A percentile compares a stretch with the other conserved stretches of the same genome.
Conservation (phyloP, 768 basidiomycete species). For the Russula earlei region DNA sequence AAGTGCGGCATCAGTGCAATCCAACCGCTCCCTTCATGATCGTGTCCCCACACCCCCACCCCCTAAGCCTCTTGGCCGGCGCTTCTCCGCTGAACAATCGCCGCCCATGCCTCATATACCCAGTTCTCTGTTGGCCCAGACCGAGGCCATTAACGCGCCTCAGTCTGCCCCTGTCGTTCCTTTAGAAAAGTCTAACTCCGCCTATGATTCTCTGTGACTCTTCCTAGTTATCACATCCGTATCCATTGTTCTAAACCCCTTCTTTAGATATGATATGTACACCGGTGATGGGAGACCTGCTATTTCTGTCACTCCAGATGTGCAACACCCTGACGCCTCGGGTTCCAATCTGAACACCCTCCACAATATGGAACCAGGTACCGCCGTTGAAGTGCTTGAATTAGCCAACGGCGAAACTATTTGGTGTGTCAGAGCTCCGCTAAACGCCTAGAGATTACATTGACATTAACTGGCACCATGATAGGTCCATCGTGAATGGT, state of each 20-base stretch:
- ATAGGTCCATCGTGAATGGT: slow-evolving; percentile 76
- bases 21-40: slow-evolving; percentile 68
- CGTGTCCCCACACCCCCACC: slow-evolving; percentile 83
- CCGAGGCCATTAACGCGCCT: slow-evolving; percentile 29
- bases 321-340: slow-evolving; percentile 23
- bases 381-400: slow-evolving; percentile 72
- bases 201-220: slow-evolving; percentile 73
- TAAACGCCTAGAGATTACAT: not conserved
- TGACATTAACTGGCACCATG: slow-evolving; percentile 11
- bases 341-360: slow-evolving; percentile 22
- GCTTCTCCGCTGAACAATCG: slow-evolving; percentile 57
- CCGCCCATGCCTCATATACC: slow-evolving; percentile 65
- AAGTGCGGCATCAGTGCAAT: slow-evolving; percentile 47
- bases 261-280: slow-evolving; percentile 70
- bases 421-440: slow-evolving; percentile 40
- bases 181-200: slow-evolving; percentile 57
- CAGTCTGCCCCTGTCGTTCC: slow-evolving; percentile 32
- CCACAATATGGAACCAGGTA: slow-evolving; percentile 36
- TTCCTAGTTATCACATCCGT: slow-evolving; percentile 15
- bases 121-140: slow-evolving; percentile 36
- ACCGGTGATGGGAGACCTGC: slow-evolving; percentile 43
- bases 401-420: slow-evolving; percentile 83
- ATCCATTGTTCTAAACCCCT: slow-evolving; percentile 3
- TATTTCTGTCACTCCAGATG: slow-evolving; percentile 30
- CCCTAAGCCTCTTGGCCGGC: slow-evolving; percentile 44